These are phyloP conservation scores for Pyrenula aspistea DNA, from an alignment of 495 filamentous ascomycete genomes.

Conservation along the genomic window DNA sequence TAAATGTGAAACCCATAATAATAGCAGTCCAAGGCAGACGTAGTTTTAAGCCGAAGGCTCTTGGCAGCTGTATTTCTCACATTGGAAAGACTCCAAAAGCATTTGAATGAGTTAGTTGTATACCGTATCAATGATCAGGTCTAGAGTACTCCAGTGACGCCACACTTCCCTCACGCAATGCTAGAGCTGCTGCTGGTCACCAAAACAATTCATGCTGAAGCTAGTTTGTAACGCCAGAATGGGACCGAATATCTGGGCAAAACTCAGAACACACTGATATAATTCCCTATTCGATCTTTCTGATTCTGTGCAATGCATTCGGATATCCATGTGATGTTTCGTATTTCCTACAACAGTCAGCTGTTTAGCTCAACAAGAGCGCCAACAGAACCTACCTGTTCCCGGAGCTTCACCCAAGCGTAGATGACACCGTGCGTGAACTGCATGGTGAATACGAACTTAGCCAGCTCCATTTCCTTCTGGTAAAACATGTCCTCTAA, in stretches of 20 bases:
- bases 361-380: constrained; percentile 5
- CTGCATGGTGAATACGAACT: constrained; percentile 87
- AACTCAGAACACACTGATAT: constrained; percentile 84
- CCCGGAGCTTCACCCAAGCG: constrained; percentile 93
- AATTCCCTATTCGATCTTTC: constrained; percentile 97
- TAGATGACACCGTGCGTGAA: constrained; percentile 94
- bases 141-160: too few relatives aligned
- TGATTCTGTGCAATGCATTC: constrained; percentile 99
- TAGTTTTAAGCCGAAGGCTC: too few relatives aligned
- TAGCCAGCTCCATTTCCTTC: constrained; percentile 97
- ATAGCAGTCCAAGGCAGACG: too few relatives aligned
- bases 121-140: too few relatives aligned
- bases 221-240: too few relatives aligned
- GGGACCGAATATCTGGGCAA: background rate
- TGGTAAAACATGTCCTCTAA: constrained; percentile 97
- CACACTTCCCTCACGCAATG: too few relatives aligned
- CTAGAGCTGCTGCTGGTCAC: too few relatives aligned
- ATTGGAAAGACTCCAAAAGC: too few relatives aligned
- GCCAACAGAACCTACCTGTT: constrained; percentile 58
- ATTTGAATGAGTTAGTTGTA: too few relatives aligned
- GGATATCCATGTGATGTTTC: constrained; percentile 98
- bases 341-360: constrained; percentile 68
- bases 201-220: too few relatives aligned
- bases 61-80: too few relatives aligned
- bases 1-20: too few relatives aligned